These are phyloP conservation scores for Phytophthora ohioensis DNA, from an alignment of 352 stramenopile genomes.

Conservation along the genomic window DNA sequence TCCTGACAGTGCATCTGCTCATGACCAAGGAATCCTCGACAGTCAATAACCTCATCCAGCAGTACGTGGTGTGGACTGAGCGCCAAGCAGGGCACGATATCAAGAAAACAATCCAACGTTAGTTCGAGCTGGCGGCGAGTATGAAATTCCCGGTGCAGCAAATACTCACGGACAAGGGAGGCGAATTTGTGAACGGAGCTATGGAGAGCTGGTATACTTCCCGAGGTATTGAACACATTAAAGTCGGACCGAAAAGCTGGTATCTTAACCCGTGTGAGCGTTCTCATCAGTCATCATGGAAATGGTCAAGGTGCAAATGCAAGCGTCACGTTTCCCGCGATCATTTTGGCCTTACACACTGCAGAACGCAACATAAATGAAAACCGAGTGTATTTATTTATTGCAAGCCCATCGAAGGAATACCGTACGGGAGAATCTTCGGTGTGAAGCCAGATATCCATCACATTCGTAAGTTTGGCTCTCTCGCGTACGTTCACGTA, in stretches of 20 bases:
- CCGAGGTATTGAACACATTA: conserved; percentile 17
- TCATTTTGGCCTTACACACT: conserved; percentile 21
- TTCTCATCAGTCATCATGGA: conserved; percentile 11
- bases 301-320: conserved; percentile 17
- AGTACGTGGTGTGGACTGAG: conserved; percentile 17
- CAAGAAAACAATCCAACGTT: conserved; percentile 10
- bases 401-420: not conserved
- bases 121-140: conserved; percentile 10
- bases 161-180: conserved; percentile 8
- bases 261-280: conserved; percentile 11
- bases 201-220: not conserved
- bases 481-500: conserved; percentile 9
- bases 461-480: conserved; percentile 18
- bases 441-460: conserved; percentile 11
- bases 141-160: conserved; percentile 1
- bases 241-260: conserved; percentile 11
- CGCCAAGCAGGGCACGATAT: conserved; percentile 6
- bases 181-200: conserved; percentile 5
- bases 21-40: not conserved
- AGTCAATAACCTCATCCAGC: conserved; percentile 13
- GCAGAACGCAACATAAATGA: conserved; percentile 7
- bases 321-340: conserved; percentile 1
- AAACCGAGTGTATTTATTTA: conserved; percentile 15
- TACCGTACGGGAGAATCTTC: conserved; percentile 11
- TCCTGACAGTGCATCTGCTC: conserved; percentile 11